Percentiles rank a stretch among this genome's conserved stretches.
Conservation (phyloP, 768 basidiomycete genomes). For the Macrolepiota fuliginosa region DNA sequence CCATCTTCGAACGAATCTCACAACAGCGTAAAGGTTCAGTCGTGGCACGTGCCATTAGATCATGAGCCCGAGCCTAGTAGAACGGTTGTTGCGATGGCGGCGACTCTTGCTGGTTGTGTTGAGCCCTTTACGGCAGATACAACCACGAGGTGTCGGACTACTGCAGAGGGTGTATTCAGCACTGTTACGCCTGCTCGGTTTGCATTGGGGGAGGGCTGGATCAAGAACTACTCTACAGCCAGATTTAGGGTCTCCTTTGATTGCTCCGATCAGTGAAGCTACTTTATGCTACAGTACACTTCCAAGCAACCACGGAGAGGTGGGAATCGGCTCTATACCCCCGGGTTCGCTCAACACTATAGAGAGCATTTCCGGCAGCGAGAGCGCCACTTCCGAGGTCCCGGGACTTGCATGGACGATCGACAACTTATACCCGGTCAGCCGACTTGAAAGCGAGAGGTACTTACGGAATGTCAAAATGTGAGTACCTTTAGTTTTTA, state of each 20-base stretch:
- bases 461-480: conserved; percentile 14
- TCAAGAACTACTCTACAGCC: not conserved
- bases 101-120: not conserved
- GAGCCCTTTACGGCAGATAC: not conserved
- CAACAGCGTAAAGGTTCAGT: no score
- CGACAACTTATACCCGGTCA: conserved; percentile 1
- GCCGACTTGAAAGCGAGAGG: conserved; percentile 15
- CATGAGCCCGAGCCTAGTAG: no score
- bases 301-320: not conserved
- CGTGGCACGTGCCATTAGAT: no score
- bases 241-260: not conserved
- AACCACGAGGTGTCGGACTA: not conserved
- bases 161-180: not conserved
- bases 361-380: no score
- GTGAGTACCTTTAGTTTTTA: conserved; percentile 7
- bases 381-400: no score
- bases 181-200: not conserved
- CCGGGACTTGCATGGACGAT: not conserved
- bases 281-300: not conserved
- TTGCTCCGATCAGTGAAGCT: not conserved
- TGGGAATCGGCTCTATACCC: not conserved
- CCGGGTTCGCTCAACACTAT: not conserved
- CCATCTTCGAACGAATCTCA: no score
- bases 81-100: no score
- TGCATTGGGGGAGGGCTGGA: not conserved